Evolutionary conservation across 306 rosid species (phyloP).

Genomic region (Medicago truncatula): DNA sequence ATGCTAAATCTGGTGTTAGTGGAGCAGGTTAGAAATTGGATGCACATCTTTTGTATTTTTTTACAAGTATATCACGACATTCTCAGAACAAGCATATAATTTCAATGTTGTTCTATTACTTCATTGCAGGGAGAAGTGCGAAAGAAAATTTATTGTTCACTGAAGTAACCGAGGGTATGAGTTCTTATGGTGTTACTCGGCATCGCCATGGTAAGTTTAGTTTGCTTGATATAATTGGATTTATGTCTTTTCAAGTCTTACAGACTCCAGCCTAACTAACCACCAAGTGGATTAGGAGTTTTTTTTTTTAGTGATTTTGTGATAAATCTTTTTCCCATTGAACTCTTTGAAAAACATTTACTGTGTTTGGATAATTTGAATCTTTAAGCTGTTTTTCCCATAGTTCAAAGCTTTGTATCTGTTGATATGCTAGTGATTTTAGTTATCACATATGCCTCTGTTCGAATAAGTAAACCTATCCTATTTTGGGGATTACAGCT

Average conservation of each 20-base stretch:
- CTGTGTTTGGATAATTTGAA: neutral
- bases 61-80: slow-evolving; percentile 4
- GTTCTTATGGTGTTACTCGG: slow-evolving; percentile 81
- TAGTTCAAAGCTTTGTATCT: neutral
- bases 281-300: neutral
- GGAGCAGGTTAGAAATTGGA: slow-evolving; percentile 82
- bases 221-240: slow-evolving; percentile 16
- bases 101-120: slow-evolving; percentile 24
- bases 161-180: slow-evolving; percentile 89
- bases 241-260: neutral
- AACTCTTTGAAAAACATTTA: neutral
- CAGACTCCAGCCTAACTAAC: slow-evolving; percentile 18
- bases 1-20: slow-evolving; percentile 95
- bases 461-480: neutral
- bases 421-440: neutral
- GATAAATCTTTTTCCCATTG: too few relatives aligned
- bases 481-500: slow-evolving; percentile 59
- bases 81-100: slow-evolving; percentile 30
- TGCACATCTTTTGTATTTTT: slow-evolving; percentile 9
- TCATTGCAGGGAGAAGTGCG: slow-evolving; percentile 79
- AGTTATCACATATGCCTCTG: too few relatives aligned
- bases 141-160: slow-evolving; percentile 83
- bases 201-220: slow-evolving; percentile 88
- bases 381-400: neutral
- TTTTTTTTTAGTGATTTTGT: too few relatives aligned